A percentile compares a stretch with the other conserved stretches of the same genome.
These are phyloP conservation scores for Backusella parvicylindrica DNA, from an alignment of 192 early-diverging fungal genomes.

Conservation along the genomic window DNA sequence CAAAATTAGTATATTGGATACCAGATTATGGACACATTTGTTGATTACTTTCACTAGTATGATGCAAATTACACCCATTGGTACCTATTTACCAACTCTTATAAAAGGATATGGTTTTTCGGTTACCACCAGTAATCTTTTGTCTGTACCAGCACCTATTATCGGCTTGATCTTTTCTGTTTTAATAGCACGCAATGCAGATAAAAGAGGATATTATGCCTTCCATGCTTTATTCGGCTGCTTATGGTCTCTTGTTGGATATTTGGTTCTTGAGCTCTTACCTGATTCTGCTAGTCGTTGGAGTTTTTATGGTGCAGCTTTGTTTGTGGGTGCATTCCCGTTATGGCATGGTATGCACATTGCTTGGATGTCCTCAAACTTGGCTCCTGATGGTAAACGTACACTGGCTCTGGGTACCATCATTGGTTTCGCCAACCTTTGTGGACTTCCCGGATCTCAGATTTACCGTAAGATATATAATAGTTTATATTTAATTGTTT, in stretches of 20 bases:
- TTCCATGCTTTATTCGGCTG: conserved; percentile 11
- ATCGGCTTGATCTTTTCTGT: conserved; percentile 10
- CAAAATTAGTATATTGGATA: conserved; percentile 1
- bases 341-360: conserved; percentile 30
- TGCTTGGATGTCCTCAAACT: conserved; percentile 26
- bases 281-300: conserved; percentile 30
- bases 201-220: conserved; percentile 14
- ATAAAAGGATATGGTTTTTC: conserved; percentile 15
- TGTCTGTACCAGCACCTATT: conserved; percentile 13
- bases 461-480: conserved; percentile 18
- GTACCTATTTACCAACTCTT: conserved; percentile 18
- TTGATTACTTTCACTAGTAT: conserved; percentile 22
- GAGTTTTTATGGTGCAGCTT: conserved; percentile 16
- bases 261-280: conserved; percentile 26
- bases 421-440: conserved; percentile 23
- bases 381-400: conserved; percentile 24
- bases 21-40: conserved; percentile 24
- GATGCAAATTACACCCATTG: conserved; percentile 13
- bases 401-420: conserved; percentile 20
- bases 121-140: conserved; percentile 18
- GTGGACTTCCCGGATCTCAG: conserved; percentile 21
- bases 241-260: conserved; percentile 22
- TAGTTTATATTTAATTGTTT: not conserved
- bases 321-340: conserved; percentile 13
- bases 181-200: conserved; percentile 9